These are phyloP conservation scores for Polyporus arcularius DNA, from an alignment of 768 basidiomycete genomes.

Conservation along the genomic window DNA sequence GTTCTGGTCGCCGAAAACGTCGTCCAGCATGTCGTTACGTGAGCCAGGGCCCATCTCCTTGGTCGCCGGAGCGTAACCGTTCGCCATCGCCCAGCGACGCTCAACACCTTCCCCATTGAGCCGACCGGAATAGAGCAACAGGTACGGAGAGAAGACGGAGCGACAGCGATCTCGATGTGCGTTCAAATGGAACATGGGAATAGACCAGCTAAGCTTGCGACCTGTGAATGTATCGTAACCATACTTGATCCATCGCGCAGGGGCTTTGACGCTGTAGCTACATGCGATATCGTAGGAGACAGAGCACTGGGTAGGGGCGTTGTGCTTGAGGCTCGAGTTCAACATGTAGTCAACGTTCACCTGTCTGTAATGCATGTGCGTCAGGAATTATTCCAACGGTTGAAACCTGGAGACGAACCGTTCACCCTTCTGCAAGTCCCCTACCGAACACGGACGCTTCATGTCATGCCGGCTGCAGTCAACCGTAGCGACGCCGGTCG, in stretches of 20 bases:
- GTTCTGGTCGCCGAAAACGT: slow-evolving; percentile 35
- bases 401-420: slow-evolving; percentile 12
- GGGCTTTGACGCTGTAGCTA: slow-evolving; percentile 22
- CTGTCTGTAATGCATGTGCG: slow-evolving; percentile 13
- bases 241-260: slow-evolving; percentile 1
- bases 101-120: slow-evolving; percentile 42
- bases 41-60: slow-evolving; percentile 40
- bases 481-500: slow-evolving; percentile 19
- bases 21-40: slow-evolving; percentile 37
- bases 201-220: slow-evolving; percentile 14
- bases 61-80: slow-evolving; percentile 32
- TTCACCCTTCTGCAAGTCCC: slow-evolving; percentile 30
- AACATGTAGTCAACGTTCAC: slow-evolving; percentile 27
- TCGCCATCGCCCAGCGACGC: slow-evolving; percentile 36
- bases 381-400: background rate
- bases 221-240: background rate
- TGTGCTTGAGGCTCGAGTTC: background rate
- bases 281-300: slow-evolving; percentile 28
- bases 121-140: slow-evolving; percentile 28
- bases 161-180: slow-evolving; percentile 35
- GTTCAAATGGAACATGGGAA: slow-evolving; percentile 43
- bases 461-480: slow-evolving; percentile 26
- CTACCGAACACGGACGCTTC: slow-evolving; percentile 23
- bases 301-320: background rate
- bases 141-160: slow-evolving; percentile 32